Evolutionary conservation across 2,329 filamentous ascomycete species (phyloP).

Genomic region (Dactylellina haptotyla): DNA sequence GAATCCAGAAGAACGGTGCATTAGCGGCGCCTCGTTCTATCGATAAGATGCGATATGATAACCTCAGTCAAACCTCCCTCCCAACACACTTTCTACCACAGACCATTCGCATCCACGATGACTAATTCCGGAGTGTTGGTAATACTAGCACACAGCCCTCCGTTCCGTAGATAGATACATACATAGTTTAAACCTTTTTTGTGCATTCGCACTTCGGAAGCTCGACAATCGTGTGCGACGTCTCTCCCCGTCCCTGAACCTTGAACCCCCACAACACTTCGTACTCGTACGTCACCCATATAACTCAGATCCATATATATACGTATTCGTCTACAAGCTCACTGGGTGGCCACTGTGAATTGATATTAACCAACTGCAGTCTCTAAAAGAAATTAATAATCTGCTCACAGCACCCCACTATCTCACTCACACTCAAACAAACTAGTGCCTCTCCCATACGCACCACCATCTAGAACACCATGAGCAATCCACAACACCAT

Average conservation of each 20-base stretch:
- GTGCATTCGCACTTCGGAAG: conserved; percentile 44
- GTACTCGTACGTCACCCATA: neutral
- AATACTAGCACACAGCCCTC: too few relatives aligned
- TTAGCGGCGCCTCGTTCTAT: neutral
- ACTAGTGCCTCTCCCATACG: too few relatives aligned
- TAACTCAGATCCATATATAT: neutral
- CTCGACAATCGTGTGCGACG: neutral
- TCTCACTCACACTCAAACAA: too few relatives aligned
- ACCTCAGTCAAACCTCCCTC: neutral
- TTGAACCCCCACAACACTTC: neutral
- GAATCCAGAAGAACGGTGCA: neutral
- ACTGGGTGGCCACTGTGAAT: too few relatives aligned
- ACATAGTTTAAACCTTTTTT: too few relatives aligned
- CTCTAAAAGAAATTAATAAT: conserved; percentile 5
- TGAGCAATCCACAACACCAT: neutral
- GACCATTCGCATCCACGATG: neutral
- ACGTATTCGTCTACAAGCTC: too few relatives aligned
- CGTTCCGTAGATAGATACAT: too few relatives aligned
- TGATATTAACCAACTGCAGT: neutral
- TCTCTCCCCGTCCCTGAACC: neutral
- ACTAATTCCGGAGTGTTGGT: too few relatives aligned
- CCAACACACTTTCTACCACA: conserved; percentile 5
- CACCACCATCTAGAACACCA: neutral
- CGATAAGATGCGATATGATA: conserved; percentile 1
- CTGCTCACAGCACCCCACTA: neutral